These are phyloP conservation scores for Dipteronia sinensis DNA, from an alignment of 345 rosid species.

Conservation along the genomic window DNA sequence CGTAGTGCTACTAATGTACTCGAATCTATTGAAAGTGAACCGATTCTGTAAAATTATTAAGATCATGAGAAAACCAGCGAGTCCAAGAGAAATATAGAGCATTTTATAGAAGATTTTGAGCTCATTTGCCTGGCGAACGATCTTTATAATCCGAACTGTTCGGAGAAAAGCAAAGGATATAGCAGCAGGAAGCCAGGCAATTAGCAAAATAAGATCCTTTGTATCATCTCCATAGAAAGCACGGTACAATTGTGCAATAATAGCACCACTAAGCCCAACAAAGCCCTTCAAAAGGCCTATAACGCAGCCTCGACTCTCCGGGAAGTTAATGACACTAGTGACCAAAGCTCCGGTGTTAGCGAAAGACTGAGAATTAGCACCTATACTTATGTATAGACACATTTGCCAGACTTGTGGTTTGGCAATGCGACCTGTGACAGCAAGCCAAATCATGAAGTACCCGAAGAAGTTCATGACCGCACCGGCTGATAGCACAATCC, in stretches of 20 bases:
- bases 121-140: conserved; percentile 32
- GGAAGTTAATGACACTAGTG: conserved; percentile 37
- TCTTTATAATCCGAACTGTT: conserved; percentile 29
- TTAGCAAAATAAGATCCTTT: conserved; percentile 34
- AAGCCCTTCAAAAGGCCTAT: conserved; percentile 37
- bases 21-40: conserved; percentile 24
- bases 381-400: conserved; percentile 40
- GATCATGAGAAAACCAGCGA: conserved; percentile 41
- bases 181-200: conserved; percentile 44
- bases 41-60: conserved; percentile 34
- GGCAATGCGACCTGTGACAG: conserved; percentile 29
- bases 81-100: conserved; percentile 36
- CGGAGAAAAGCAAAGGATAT: conserved; percentile 34
- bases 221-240: conserved; percentile 40
- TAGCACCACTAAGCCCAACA: conserved; percentile 43
- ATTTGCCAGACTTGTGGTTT: conserved; percentile 36
- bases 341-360: conserved; percentile 41
- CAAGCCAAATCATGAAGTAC: conserved; percentile 45
- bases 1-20: conserved; percentile 20
- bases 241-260: conserved; percentile 35
- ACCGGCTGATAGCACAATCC: conserved; percentile 39
- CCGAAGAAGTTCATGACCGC: conserved; percentile 42
- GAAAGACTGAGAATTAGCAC: conserved; percentile 36
- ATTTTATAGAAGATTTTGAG: conserved; percentile 32
- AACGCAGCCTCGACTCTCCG: conserved; percentile 36